phyloP scores from a whole-genome alignment of 2,329 filamentous ascomycete species.

The Colletotrichum liriopes region DNA sequence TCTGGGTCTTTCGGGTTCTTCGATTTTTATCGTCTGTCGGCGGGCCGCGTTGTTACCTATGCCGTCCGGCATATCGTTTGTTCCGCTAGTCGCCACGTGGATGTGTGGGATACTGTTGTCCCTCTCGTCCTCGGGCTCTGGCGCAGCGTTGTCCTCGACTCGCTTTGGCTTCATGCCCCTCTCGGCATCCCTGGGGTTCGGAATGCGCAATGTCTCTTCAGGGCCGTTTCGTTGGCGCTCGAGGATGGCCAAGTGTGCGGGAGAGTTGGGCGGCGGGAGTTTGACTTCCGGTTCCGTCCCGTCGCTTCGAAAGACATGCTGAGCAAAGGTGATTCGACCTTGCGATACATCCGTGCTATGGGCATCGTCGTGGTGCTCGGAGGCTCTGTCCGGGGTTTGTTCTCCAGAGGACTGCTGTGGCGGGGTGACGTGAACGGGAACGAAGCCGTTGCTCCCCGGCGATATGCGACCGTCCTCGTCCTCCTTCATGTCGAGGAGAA shows the following conservation, averaged over 20 bases:
- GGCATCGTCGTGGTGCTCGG: conserved; percentile 14
- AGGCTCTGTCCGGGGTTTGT: conserved; percentile 20
- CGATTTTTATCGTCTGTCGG: conserved; percentile 75
- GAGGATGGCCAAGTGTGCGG: conserved; percentile 89
- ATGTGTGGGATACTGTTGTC: conserved; percentile 48
- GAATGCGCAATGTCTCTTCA: conserved; percentile 86
- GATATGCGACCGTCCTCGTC: conserved; percentile 49
- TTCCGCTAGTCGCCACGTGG: conserved; percentile 44
- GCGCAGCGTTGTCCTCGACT: conserved; percentile 55
- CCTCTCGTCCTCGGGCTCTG: conserved; percentile 55
- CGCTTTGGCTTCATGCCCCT: conserved; percentile 80
- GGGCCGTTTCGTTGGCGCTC: conserved; percentile 84
- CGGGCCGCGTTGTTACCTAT: conserved; percentile 50
- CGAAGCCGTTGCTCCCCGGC: conserved; percentile 42
- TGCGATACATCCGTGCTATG: conserved; percentile 27
- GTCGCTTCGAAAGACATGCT: conserved; percentile 75
- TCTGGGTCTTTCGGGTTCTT: conserved; percentile 70
- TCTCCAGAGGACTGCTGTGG: conserved; percentile 21
- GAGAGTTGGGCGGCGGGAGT: conserved; percentile 67
- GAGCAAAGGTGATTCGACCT: conserved; percentile 76
- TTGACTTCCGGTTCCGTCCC: conserved; percentile 67
- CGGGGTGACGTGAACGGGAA: conserved; percentile 26
- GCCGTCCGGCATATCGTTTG: conserved; percentile 41
- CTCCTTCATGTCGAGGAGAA: conserved; percentile 61
- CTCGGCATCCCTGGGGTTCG: conserved; percentile 92